A percentile compares a stretch with the other conserved stretches of the same genome.
phyloP scores from a whole-genome alignment of 2,329 filamentous ascomycete genomes.

The Exophiala oligosperma region DNA sequence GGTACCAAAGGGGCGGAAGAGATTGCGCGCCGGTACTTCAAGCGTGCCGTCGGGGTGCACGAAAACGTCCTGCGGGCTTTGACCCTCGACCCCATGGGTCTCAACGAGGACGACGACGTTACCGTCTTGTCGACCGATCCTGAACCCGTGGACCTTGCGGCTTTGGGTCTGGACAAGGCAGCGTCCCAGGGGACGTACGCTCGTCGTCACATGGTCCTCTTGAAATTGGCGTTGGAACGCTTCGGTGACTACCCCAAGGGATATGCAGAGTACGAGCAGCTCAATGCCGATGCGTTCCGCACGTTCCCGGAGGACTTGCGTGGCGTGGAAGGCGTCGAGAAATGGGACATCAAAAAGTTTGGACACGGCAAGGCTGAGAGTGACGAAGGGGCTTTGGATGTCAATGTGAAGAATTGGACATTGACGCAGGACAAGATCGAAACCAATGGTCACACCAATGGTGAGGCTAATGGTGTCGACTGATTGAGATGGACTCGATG shows the following conservation, averaged over 20 bases:
- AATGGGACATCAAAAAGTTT: slow-evolving; percentile 49
- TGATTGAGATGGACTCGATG: too few relatives aligned
- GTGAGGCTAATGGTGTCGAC: too few relatives aligned
- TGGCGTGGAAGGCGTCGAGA: slow-evolving; percentile 45
- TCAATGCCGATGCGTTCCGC: slow-evolving; percentile 35
- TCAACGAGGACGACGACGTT: slow-evolving; percentile 17
- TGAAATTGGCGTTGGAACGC: slow-evolving; percentile 42
- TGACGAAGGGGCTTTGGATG: too few relatives aligned
- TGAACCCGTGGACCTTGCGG: slow-evolving; percentile 26
- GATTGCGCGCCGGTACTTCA: slow-evolving; percentile 29
- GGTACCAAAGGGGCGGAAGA: slow-evolving; percentile 15
- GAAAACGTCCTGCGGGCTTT: slow-evolving; percentile 28
- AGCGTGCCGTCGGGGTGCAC: slow-evolving; percentile 36
- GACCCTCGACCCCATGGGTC: background rate
- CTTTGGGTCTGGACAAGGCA: slow-evolving; percentile 18
- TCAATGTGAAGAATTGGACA: too few relatives aligned
- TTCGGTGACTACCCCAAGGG: slow-evolving; percentile 48
- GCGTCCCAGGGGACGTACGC: slow-evolving; percentile 35
- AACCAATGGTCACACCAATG: too few relatives aligned
- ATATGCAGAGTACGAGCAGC: slow-evolving; percentile 48
- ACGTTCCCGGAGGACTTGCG: background rate
- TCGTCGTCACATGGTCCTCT: slow-evolving; percentile 38
- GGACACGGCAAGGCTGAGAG: slow-evolving; percentile 50
- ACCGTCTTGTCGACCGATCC: slow-evolving; percentile 5
- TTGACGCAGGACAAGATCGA: too few relatives aligned